phyloP scores from a whole-genome alignment of 1,284 basidiomycete genomes.

The Cutaneotrichosporon mucoides region DNA sequence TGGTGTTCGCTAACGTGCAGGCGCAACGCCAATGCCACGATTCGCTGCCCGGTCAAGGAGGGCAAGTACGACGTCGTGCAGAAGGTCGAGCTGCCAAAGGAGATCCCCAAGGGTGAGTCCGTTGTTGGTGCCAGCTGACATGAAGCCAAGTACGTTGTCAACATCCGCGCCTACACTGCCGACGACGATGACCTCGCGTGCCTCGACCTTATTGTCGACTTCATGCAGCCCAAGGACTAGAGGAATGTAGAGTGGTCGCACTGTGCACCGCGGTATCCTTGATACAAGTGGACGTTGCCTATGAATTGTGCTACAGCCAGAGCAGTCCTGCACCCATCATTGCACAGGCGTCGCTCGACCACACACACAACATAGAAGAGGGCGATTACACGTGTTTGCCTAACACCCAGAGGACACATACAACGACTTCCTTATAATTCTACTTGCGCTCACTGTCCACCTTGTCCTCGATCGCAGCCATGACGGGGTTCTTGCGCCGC shows the following conservation, averaged over 20 bases:
- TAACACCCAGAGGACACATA: too few species aligned
- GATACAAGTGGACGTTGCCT: too few species aligned
- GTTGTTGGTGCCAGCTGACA: not conserved
- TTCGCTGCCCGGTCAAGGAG: constrained; percentile 55
- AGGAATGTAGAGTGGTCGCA: too few species aligned
- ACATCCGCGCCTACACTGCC: constrained; percentile 67
- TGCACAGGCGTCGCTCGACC: too few species aligned
- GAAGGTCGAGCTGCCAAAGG: constrained; percentile 75
- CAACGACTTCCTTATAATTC: too few species aligned
- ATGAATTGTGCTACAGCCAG: too few species aligned
- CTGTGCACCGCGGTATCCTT: too few species aligned
- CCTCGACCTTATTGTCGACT: constrained; percentile 67
- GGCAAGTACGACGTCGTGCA: constrained; percentile 69
- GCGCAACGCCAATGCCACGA: constrained; percentile 35
- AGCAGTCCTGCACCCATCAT: not conserved
- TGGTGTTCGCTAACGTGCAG: constrained; percentile 14
- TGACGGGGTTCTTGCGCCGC: too few species aligned
- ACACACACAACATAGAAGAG: too few species aligned
- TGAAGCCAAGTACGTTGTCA: constrained; percentile 80
- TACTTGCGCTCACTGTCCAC: too few species aligned
- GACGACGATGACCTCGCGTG: constrained; percentile 77
- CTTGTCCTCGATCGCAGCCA: too few species aligned
- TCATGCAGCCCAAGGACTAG: constrained; percentile 37
- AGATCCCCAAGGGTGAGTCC: constrained; percentile 78
- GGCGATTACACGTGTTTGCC: too few species aligned